A percentile compares a stretch with the other conserved stretches of the same genome.
phyloP scores from a whole-genome alignment of 2,329 filamentous ascomycete species.

The Niveomyces coronatus region DNA sequence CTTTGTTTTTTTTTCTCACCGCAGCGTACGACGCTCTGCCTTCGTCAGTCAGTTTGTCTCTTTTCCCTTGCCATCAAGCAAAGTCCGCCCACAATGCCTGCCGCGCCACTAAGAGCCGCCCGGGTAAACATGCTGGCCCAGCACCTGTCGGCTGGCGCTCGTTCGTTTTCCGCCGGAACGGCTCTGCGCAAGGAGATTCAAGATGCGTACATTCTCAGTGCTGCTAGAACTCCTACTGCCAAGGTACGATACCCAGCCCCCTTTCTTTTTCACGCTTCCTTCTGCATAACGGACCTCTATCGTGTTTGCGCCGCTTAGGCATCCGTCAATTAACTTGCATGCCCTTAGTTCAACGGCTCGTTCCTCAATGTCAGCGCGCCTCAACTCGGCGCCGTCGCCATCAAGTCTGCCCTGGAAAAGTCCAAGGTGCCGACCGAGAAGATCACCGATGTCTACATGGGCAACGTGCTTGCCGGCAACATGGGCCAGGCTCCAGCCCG shows the following conservation, averaged over 20 bases:
- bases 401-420: slow-evolving; percentile 82
- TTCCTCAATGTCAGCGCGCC: slow-evolving; percentile 76
- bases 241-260: slow-evolving; percentile 50
- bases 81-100: slow-evolving; percentile 19
- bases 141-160: slow-evolving; percentile 28
- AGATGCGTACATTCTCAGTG: slow-evolving; percentile 90
- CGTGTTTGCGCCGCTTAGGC: neutral
- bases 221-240: slow-evolving; percentile 77
- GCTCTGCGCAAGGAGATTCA: slow-evolving; percentile 57
- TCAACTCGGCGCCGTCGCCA: slow-evolving; percentile 80
- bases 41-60: slow-evolving; percentile 4
- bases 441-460: slow-evolving; percentile 94
- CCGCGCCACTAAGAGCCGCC: slow-evolving; percentile 24
- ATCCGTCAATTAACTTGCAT: neutral
- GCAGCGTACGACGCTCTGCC: slow-evolving; percentile 1
- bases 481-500: slow-evolving; percentile 86
- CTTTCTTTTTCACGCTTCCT: neutral
- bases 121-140: slow-evolving; percentile 25
- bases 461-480: slow-evolving; percentile 77
- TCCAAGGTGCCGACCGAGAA: slow-evolving; percentile 70
- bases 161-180: slow-evolving; percentile 36
- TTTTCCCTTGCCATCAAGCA: neutral
- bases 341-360: slow-evolving; percentile 79
- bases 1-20: slow-evolving; percentile 7
- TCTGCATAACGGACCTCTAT: neutral